Evolutionary conservation across 441 rosid species (phyloP).

Genomic region (Adansonia madagascariensis): DNA sequence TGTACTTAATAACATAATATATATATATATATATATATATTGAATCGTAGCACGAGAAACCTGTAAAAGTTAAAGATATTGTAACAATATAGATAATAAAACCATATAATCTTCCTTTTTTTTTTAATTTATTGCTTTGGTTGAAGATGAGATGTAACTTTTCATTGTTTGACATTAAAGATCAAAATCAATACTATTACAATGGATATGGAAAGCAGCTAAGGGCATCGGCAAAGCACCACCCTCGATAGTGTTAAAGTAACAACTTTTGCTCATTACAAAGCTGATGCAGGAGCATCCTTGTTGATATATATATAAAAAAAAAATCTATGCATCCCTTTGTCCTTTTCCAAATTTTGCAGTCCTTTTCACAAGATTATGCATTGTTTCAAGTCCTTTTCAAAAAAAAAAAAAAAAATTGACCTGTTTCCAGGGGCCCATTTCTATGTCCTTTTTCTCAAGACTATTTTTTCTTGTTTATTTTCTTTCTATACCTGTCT

Average conservation of each 20-base stretch:
- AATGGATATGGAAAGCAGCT: constrained; percentile 27
- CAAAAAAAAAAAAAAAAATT: background rate
- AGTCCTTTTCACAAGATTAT: constrained; percentile 15
- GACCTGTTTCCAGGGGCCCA: background rate
- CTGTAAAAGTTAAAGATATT: background rate
- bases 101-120: background rate
- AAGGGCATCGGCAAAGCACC: background rate
- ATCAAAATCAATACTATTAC: background rate
- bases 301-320: constrained; percentile 14
- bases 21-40: background rate
- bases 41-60: background rate
- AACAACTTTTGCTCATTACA: background rate
- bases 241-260: constrained; percentile 15
- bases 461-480: background rate
- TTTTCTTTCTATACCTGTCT: background rate
- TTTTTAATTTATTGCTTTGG: background rate
- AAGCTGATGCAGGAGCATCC: background rate
- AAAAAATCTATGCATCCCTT: background rate
- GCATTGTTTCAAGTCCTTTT: constrained; percentile 24
- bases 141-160: background rate
- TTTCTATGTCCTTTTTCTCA: background rate
- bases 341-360: background rate
- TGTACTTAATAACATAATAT: too few relatives aligned
- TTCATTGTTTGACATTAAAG: background rate
- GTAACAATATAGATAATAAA: background rate